Conservation (phyloP, 768 basidiomycete species). For the Lactarius hengduanensis region DNA sequence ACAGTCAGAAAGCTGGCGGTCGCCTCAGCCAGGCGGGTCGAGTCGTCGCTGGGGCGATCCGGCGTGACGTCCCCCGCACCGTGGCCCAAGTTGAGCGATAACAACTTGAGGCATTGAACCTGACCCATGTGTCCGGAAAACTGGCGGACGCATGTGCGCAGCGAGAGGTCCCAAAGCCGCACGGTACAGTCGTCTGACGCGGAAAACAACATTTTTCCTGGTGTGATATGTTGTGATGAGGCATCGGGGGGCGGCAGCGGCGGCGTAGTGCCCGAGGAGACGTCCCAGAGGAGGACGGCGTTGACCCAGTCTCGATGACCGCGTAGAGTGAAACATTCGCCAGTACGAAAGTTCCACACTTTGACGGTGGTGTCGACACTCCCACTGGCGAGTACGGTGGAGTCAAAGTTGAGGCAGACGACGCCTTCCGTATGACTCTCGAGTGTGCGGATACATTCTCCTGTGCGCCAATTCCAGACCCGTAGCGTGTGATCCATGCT, state of each 20-base stretch:
- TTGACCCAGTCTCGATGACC: constrained; percentile 98
- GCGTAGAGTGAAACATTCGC: constrained; percentile 87
- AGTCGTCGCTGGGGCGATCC: constrained; percentile 5
- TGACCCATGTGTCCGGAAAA: constrained; percentile 92
- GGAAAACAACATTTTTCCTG: constrained; percentile 95
- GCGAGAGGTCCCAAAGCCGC: constrained; percentile 88
- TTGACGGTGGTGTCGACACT: constrained; percentile 94
- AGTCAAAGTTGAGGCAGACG: constrained; percentile 87
- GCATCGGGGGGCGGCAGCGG: constrained; percentile 34
- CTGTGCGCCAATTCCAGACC: constrained; percentile 95
- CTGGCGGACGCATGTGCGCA: constrained; percentile 74
- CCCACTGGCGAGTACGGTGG: constrained; percentile 88
- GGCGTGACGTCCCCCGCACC: neutral
- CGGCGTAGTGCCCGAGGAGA: constrained; percentile 35
- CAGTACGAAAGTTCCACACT: constrained; percentile 91
- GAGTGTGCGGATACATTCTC: constrained; percentile 82
- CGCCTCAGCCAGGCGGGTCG: constrained; percentile 2
- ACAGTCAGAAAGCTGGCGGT: neutral
- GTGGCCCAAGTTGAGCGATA: constrained; percentile 52
- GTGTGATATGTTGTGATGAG: constrained; percentile 55
- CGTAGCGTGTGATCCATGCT: constrained; percentile 95
- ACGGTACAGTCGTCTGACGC: constrained; percentile 94
- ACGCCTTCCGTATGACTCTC: constrained; percentile 91
- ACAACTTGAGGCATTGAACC: constrained; percentile 85
- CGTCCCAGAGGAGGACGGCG: constrained; percentile 90